phyloP scores from a whole-genome alignment of 768 basidiomycete genomes.

The Leucosporidium scottii region DNA sequence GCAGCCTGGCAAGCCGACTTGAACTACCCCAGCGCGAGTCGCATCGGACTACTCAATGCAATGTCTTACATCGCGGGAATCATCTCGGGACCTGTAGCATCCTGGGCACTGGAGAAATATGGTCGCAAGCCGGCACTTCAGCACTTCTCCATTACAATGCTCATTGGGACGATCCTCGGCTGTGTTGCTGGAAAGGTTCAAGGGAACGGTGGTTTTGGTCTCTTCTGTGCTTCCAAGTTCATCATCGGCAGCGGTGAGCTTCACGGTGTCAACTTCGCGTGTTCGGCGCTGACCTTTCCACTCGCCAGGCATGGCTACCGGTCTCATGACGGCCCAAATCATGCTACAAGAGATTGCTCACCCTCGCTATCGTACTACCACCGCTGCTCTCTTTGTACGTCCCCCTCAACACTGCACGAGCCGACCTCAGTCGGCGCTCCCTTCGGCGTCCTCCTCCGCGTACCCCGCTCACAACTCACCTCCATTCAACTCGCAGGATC shows the following conservation, averaged over 20 bases:
- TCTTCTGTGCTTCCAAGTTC: not conserved
- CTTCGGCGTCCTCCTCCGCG: too few relatives aligned
- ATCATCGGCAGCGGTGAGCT: not conserved
- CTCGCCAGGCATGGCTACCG: not conserved
- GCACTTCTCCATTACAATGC: not conserved
- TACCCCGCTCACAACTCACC: too few relatives aligned
- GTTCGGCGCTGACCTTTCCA: too few relatives aligned
- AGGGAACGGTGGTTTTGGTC: not conserved
- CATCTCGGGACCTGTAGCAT: not conserved
- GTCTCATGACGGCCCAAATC: constrained; percentile 1
- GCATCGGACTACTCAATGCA: not conserved
- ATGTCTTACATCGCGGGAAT: not conserved
- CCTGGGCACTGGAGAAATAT: not conserved
- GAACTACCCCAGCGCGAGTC: not conserved
- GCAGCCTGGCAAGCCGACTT: not conserved
- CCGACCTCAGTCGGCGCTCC: not conserved
- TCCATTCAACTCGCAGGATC: too few relatives aligned
- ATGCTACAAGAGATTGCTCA: constrained; percentile 15
- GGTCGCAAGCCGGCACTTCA: not conserved
- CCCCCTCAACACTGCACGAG: not conserved
- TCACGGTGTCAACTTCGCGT: too few relatives aligned
- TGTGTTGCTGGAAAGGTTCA: not conserved
- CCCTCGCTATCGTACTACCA: not conserved
- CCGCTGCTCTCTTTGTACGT: constrained; percentile 1
- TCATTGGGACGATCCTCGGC: constrained; percentile 3